phyloP scores from a whole-genome alignment of 768 basidiomycete species.

The Termitomyces sp. region DNA sequence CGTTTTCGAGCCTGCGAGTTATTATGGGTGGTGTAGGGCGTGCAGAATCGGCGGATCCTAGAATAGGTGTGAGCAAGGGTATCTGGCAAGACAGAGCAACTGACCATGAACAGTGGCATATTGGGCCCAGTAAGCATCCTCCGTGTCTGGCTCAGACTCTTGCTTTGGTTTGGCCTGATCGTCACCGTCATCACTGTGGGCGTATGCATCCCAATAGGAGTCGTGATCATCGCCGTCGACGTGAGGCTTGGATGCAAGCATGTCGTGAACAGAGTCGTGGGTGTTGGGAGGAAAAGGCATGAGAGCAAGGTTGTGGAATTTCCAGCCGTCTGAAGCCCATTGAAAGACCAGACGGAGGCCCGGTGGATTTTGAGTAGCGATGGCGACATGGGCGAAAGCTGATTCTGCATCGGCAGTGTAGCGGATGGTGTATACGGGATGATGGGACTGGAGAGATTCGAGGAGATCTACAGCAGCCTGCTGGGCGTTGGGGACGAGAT shows the following conservation, averaged over 20 bases:
- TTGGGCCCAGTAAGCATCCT: slow-evolving; percentile 77
- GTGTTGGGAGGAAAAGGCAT: slow-evolving; percentile 68
- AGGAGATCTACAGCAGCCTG: slow-evolving; percentile 39
- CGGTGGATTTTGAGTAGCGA: slow-evolving; percentile 32
- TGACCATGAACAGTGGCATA: slow-evolving; percentile 71
- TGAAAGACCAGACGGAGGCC: slow-evolving; percentile 65
- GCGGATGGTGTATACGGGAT: slow-evolving; percentile 35
- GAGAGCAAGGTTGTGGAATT: slow-evolving; percentile 63
- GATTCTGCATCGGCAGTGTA: slow-evolving; percentile 50
- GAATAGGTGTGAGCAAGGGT: slow-evolving; percentile 4
- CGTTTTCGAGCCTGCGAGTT: slow-evolving; percentile 27
- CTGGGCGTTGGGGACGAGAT: slow-evolving; percentile 27
- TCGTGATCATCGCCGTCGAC: slow-evolving; percentile 46
- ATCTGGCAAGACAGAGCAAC: slow-evolving; percentile 11
- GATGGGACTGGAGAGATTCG: slow-evolving; percentile 32
- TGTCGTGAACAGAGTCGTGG: slow-evolving; percentile 28
- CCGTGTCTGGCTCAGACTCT: slow-evolving; percentile 28
- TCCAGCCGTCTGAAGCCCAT: slow-evolving; percentile 64
- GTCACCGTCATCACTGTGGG: slow-evolving; percentile 32
- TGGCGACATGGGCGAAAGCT: slow-evolving; percentile 54
- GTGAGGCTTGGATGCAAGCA: slow-evolving; percentile 26
- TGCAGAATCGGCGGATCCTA: slow-evolving; percentile 75
- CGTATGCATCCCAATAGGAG: slow-evolving; percentile 72
- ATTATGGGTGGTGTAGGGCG: slow-evolving; percentile 48
- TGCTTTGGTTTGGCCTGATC: slow-evolving; percentile 18